Evolutionary conservation across 1,139 yeast genomes (phyloP), one percentile per base, ranked within the genome.

Genomic region (Spencermartinsiella ligniputridi): DNA sequence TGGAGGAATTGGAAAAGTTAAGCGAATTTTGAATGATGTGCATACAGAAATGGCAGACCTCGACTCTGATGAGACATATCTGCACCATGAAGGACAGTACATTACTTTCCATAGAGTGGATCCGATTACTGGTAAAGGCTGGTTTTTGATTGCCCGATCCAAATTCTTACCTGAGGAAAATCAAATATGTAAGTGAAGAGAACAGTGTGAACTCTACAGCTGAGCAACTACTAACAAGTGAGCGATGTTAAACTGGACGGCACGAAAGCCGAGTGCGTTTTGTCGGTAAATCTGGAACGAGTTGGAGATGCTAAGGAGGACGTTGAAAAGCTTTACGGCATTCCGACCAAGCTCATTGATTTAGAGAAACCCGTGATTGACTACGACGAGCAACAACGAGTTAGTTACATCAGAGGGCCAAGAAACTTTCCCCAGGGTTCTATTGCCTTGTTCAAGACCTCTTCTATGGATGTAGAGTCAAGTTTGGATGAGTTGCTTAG

Each of bases 71-170:
- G 97, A 92, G 66, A 88, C 86, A 83, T 92, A 87, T 62, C 87
- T 92, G 40, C 97, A 92, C 59, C 96, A 87, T 59, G 96, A 88
- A 53, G 96, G 86, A 9, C 96, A 89, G 63, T 92, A 76, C 62
- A 87, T 92, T 49, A 90, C 97, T 1, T 82, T 90, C 45, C 97
- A 90, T 64, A 73, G 97, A 53, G 78, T 83, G 41, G 87, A 88
- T 60, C 83, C 95, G 0, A 75, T 79, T 52, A 81, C 89, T 6
- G 97, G 97, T 1, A 76, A 77, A 48, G 98, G 98, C 1, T 87
- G 87, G 80, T 88, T 86, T 56, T 71, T 92, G 57, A 76, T 92
- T 60, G 95, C 97, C 0, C 76, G 97, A 62, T 79, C 94, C 3
- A 88, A 88, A 59, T 90, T 92, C 55, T 62, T 65, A 2, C 50